Evolutionary conservation across 1,284 basidiomycete species (phyloP), one percentile per base, ranked within the genome.

Genomic region (Trichosporon asahii): DNA sequence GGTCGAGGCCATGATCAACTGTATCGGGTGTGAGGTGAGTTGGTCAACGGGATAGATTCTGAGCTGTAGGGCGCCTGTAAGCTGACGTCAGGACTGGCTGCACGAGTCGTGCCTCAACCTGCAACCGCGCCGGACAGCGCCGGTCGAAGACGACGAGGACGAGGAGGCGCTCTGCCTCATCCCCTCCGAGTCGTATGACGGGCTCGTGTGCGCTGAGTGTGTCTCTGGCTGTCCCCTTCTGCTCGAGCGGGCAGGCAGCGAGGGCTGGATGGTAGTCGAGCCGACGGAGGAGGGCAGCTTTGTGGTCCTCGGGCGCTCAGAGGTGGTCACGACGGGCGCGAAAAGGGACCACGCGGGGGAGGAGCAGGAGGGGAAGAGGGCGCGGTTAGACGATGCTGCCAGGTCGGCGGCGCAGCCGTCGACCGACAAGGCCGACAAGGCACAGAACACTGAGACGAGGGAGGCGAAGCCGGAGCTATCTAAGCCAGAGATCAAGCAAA

Each of bases 21-120:
- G 83, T 70, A 76, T 84, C 2, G 81, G 66, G 5, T 84, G 83
- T 68, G 80, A 84, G 75, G 79, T 83, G 73, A 71, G 79, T 72
- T 6, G 11, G 31, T 6, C 31, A 33, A 9, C 31, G 31, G 31
- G 35, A 11, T 11, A 12, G n/a, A n/a, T n/a, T n/a, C n/a, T n/a
- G n/a, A n/a, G n/a, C n/a, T n/a, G n/a, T n/a, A n/a, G n/a, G n/a
- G n/a, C n/a, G n/a, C n/a, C n/a, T n/a, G n/a, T n/a, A 35, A 46
- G 63, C 64, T 71, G 57, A 68, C 63, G 11, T n/a, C 5, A 80
- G 78, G 80, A 82, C 67, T 81, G 79, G 81, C 79, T 79, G 60
- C 81, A 83, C 68, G 81, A 83, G 60, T 76, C 79, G 12, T 83
- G 81, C 46, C 75, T 83, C 31, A 82, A 81, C 66, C 73, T 83